These are phyloP conservation scores for Mycena citricolor DNA, from an alignment of 1,284 basidiomycete genomes.

Conservation along the genomic window DNA sequence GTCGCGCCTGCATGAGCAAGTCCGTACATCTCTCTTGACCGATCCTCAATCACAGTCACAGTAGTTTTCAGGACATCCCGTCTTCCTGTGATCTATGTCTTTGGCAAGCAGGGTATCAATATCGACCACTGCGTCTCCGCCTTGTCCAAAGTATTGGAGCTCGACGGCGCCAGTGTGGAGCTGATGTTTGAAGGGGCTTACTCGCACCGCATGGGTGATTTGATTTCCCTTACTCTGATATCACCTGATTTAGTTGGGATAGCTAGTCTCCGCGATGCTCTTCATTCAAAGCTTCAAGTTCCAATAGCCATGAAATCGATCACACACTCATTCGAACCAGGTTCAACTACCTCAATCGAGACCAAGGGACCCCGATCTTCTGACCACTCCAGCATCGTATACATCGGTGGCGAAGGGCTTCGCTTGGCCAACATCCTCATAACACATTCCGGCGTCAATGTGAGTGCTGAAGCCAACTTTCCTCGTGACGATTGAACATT, in stretches of 20 bases:
- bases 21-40: conserved; percentile 37
- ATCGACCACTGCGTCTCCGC: conserved; percentile 48
- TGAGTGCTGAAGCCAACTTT: conserved; percentile 21
- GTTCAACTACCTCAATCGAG: too few species aligned
- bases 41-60: too few species aligned
- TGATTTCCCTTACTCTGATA: too few species aligned
- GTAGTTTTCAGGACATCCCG: conserved; percentile 73
- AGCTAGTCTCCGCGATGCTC: too few species aligned
- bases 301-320: too few species aligned
- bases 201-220: conserved; percentile 64
- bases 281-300: too few species aligned
- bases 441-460: conserved; percentile 55
- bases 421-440: conserved; percentile 86
- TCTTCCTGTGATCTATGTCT: conserved; percentile 83
- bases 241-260: too few species aligned
- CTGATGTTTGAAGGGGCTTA: conserved; percentile 84
- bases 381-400: conserved; percentile 75
- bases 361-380: too few species aligned
- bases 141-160: conserved; percentile 43
- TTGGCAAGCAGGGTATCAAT: conserved; percentile 67
- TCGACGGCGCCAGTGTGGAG: conserved; percentile 30
- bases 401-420: conserved; percentile 84
- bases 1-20: conserved; percentile 94
- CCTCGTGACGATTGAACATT: not conserved
- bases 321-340: too few species aligned